Conservation (phyloP, 345 rosid species). For the Hibiscus syriacus region DNA sequence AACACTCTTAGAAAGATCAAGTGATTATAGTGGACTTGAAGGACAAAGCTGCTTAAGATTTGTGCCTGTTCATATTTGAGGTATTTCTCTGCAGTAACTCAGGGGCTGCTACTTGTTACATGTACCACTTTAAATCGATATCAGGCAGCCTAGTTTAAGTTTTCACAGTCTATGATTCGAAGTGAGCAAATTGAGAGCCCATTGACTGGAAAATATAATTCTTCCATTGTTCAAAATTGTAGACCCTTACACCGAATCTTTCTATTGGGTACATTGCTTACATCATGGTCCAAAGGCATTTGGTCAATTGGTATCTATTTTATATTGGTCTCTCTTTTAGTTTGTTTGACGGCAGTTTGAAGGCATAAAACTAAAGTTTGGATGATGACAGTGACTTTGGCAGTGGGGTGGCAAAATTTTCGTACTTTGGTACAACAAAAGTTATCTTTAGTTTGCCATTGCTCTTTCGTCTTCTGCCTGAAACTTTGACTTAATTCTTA, state of each 20-base stretch:
- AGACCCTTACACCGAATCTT: background rate
- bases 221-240: background rate
- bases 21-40: background rate
- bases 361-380: too few species aligned
- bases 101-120: background rate
- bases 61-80: background rate
- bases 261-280: background rate
- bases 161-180: background rate
- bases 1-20: slow-evolving; percentile 48
- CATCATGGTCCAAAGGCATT: too few species aligned
- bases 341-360: too few species aligned
- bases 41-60: background rate
- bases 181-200: background rate
- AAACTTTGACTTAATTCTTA: too few species aligned
- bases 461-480: too few species aligned
- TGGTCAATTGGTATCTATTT: too few species aligned
- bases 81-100: background rate
- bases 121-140: background rate
- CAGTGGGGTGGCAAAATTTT: too few species aligned
- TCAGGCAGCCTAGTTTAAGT: background rate
- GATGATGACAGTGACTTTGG: too few species aligned
- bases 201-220: background rate
- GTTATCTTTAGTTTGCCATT: too few species aligned
- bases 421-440: too few species aligned
- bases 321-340: too few species aligned